Percentiles rank a stretch among this genome's conserved stretches.
Evolutionary conservation across 2,329 filamentous ascomycete genomes (phyloP).

Genomic region (Raffaelea deltoideospora): DNA sequence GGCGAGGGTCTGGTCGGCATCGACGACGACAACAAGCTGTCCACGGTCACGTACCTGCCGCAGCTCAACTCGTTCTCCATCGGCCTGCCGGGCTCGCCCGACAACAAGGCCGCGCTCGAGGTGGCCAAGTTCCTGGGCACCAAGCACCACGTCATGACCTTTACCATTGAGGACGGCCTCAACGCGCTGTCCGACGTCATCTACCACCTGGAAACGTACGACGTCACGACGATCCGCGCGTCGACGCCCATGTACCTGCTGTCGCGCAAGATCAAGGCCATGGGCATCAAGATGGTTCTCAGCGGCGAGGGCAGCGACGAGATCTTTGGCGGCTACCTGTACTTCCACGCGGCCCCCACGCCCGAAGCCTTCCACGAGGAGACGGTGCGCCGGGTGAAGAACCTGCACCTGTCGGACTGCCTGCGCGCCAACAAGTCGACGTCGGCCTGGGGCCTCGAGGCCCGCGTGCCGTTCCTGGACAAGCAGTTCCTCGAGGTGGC

Average conservation of each 20-base stretch:
- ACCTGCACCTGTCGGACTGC: conserved; percentile 92
- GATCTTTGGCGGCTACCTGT: conserved; percentile 96
- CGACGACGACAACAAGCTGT: conserved; percentile 79
- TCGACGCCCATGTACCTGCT: conserved; percentile 98
- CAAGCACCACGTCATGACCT: conserved; percentile 95
- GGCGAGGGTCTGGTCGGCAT: conserved; percentile 77
- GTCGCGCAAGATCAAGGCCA: conserved; percentile 96
- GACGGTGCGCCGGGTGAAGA: conserved; percentile 86
- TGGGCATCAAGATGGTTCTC: conserved; percentile 99
- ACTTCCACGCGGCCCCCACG: conserved; percentile 90
- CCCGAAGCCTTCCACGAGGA: conserved; percentile 91
- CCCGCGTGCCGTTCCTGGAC: conserved; percentile 93
- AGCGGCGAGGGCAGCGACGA: conserved; percentile 95
- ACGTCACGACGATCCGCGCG: conserved; percentile 95
- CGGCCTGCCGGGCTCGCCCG: conserved; percentile 80
- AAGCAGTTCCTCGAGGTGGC: conserved; percentile 86
- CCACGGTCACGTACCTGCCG: conserved; percentile 78
- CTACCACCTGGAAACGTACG: conserved; percentile 93
- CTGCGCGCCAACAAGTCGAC: conserved; percentile 98
- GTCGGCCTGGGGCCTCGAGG: conserved; percentile 93
- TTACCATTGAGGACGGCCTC: conserved; percentile 92
- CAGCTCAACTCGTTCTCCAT: conserved; percentile 99
- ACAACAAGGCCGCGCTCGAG: conserved; percentile 80
- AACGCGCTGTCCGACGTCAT: conserved; percentile 96
- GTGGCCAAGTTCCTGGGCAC: conserved; percentile 95